Base-by-base conservation (phyloP, 2,329 filamentous ascomycete genomes). In the Thielaviopsis musarum region DNA sequence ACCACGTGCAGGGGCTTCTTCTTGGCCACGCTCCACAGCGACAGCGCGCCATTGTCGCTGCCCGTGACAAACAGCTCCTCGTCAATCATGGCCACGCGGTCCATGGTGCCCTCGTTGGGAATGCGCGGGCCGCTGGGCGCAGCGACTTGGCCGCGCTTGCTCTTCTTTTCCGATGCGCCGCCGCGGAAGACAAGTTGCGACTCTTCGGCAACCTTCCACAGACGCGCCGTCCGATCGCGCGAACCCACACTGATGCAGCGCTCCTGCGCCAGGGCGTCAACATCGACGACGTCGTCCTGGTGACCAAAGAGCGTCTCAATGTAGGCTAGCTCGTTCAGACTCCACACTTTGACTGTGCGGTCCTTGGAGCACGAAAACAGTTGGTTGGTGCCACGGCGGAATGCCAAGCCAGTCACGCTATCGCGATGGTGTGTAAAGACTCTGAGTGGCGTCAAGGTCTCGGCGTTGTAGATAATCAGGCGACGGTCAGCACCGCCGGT, bases 131-230 rank as follows among this genome's bases (percentile, higher is more conserved):
- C 68, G 2, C 69, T 66, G 2, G 67, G 66, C 38, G 68, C 67
- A 48, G 69, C 70, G 12, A 34, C 45, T 12, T 30, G 24, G 17
- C 22, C 54, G 22, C 52, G 57, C 26, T 61, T 61, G 19, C 12
- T 52, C 65, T 80, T 81, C 65, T 78, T 80, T 63, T 78, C 77
- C 26, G 77, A 75, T 51, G 83, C 86, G 63, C 90, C 89, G 61
- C 91, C 91, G 54, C 91, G 85, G 72, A 97, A 98, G 1, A 97
- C 91, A 6, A 98, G 80, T 69, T 98, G 93, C 1, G 87, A 88
- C 73, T 98, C 91, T 66, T 98, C 93, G 4, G 88, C 83, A 1
- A 98, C 91, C 71, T 96, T 96, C 93, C 93, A 98, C 65, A 95
- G 73, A 61, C 93, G 80, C 48, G 91, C 93, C 1, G 91, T 96